A percentile compares a stretch with the other conserved stretches of the same genome.
Evolutionary conservation across 2,329 filamentous ascomycete genomes (phyloP).

Genomic region (Cytospora piceae): DNA sequence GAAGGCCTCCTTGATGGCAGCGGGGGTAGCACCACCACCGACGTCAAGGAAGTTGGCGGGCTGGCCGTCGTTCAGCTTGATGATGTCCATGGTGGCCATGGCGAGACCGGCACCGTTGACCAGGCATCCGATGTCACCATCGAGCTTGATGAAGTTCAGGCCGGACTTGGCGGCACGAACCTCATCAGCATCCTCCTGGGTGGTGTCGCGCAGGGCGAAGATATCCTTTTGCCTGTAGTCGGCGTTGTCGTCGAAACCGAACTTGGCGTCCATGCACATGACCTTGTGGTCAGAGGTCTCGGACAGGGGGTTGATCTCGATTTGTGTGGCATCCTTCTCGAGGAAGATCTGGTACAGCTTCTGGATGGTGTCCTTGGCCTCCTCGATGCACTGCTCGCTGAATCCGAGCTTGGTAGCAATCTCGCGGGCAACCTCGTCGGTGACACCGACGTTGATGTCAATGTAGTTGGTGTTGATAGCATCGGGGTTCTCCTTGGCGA

Average conservation of each 20-base stretch:
- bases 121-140: conserved; percentile 97
- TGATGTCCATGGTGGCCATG: conserved; percentile 99
- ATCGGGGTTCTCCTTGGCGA: conserved; percentile 96
- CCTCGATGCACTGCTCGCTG: conserved; percentile 95
- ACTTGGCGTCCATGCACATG: conserved; percentile 99
- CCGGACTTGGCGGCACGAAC: conserved; percentile 93
- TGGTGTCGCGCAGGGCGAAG: conserved; percentile 90
- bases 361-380: conserved; percentile 94
- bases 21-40: conserved; percentile 93
- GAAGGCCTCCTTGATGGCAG: conserved; percentile 96
- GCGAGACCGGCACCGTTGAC: conserved; percentile 99
- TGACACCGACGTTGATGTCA: conserved; percentile 93
- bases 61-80: conserved; percentile 96
- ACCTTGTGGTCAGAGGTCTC: conserved; percentile 99
- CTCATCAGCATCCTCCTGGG: conserved; percentile 96
- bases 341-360: conserved; percentile 99
- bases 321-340: conserved; percentile 98
- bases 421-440: conserved; percentile 88
- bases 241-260: conserved; percentile 98
- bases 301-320: conserved; percentile 98
- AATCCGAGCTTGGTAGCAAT: conserved; percentile 94
- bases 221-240: conserved; percentile 97
- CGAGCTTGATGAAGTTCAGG: conserved; percentile 99
- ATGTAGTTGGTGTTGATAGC: conserved; percentile 94
- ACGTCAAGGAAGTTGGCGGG: conserved; percentile 99